Conservation (phyloP, 306 rosid species). For the Inga leiocalycina region DNA sequence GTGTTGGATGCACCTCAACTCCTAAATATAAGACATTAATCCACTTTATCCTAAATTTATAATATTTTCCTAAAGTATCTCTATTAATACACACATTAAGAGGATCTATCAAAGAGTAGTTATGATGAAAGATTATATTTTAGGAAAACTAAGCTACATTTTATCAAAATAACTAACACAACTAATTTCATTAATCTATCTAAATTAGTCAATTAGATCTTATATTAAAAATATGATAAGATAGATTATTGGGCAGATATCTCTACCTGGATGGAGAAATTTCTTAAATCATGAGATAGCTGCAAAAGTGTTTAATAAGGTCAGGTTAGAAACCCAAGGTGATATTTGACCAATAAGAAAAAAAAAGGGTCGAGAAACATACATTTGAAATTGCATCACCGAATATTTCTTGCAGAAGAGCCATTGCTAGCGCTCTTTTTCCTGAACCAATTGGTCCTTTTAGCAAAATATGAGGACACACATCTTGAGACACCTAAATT, state of each 20-base stretch:
- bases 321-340: conserved; percentile 24
- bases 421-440: conserved; percentile 71
- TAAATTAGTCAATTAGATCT: too few relatives aligned
- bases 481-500: conserved; percentile 55
- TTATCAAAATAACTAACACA: too few relatives aligned
- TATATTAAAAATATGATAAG: too few relatives aligned
- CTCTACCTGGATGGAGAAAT: conserved; percentile 73
- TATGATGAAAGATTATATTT: too few relatives aligned
- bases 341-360: background rate
- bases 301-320: conserved; percentile 49
- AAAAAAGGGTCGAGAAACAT: conserved; percentile 36
- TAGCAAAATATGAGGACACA: conserved; percentile 74
- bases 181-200: too few relatives aligned
- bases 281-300: conserved; percentile 74
- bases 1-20: too few relatives aligned
- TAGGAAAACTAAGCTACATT: too few relatives aligned
- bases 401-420: conserved; percentile 70
- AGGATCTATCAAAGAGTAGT: too few relatives aligned
- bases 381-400: conserved; percentile 78
- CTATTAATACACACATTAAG: too few relatives aligned
- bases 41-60: too few relatives aligned
- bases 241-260: conserved; percentile 5
- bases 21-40: too few relatives aligned
- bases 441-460: conserved; percentile 76
- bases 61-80: too few relatives aligned